Percentiles rank a stretch among this genome's conserved stretches.
Conservation (phyloP, 108 stramenopile species). For the Discostella stelligeroides region DNA sequence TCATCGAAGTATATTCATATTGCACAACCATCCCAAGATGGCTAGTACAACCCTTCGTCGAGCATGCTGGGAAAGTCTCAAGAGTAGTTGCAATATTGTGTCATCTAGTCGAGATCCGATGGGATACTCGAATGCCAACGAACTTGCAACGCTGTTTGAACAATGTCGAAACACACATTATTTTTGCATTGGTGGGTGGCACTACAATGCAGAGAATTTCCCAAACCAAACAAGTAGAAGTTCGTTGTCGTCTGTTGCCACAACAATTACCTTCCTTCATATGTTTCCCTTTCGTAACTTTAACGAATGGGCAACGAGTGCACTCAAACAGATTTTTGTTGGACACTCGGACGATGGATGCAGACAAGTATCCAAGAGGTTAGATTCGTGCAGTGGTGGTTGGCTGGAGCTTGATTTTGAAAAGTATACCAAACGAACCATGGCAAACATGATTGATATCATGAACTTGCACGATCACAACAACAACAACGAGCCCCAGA, state of each 20-base stretch:
- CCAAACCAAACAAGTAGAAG: conserved; percentile 2
- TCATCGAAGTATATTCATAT: not conserved
- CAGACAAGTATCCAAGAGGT: not conserved
- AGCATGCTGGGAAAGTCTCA: conserved; percentile 26
- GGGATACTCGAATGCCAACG: conserved; percentile 15
- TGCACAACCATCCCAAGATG: conserved; percentile 20
- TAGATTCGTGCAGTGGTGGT: conserved; percentile 10
- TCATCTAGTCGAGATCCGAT: conserved; percentile 15
- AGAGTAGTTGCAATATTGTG: conserved; percentile 7
- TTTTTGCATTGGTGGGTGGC: conserved; percentile 15
- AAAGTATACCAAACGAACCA: conserved; percentile 15
- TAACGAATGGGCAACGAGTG: conserved; percentile 12
- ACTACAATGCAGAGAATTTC: conserved; percentile 13
- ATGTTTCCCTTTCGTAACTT: conserved; percentile 23
- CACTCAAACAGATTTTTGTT: conserved; percentile 17
- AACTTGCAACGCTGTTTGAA: not conserved
- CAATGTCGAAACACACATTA: conserved; percentile 10
- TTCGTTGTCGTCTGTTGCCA: not conserved
- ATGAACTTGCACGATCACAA: not conserved
- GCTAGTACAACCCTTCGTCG: conserved; percentile 20
- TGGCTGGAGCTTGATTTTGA: conserved; percentile 16
- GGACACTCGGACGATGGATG: conserved; percentile 18
- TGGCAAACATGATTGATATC: conserved; percentile 6
- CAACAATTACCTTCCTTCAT: conserved; percentile 3
- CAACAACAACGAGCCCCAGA: not conserved